Base-by-base conservation (phyloP, 805 yeast genomes). In the Suhomyces kilbournensis region DNA sequence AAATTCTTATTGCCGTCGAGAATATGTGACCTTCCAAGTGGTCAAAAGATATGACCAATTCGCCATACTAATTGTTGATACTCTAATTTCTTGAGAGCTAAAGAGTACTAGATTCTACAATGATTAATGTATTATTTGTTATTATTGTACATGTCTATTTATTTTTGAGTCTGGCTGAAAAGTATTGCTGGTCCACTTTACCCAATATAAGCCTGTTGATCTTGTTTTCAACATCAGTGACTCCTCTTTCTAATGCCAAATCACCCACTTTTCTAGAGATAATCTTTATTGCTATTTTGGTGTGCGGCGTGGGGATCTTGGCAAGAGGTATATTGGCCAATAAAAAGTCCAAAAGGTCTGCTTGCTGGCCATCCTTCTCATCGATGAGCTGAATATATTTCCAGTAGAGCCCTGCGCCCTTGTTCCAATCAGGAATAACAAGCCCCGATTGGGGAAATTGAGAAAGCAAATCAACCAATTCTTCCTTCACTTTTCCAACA, bases 351-450 rank as follows among this genome's bases (percentile, higher is more conserved):
- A 83, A 54, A 19, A 25, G 35, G 4, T 52, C 43, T 3, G 58
- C 58, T n/a, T 53, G 52, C n/a, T 60, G 30, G 2, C 34, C 38
- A 3, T 57, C 53, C 14, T 34, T 20, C 8, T 32, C 48, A 14
- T 10, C 19, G 14, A 65, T 30, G 1, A 79, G 53, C 10, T 69
- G 64, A 39, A 84, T 60, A 60, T 79, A 88, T 32, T 75, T 74
- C 34, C 74, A 71, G 63, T 81, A 88, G 4, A 86, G 70, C 0
- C 80, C 85, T 25, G 86, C 81, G 1, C 89, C 88, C 28, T 66
- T 67, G 19, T 72, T 67, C 86, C 88, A 86, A 39, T 71, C 72
- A 3, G 79, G 66, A 12, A 80, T 69, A 22, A 64, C 66, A 22
- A 56, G 56, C 7, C 75, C 73, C 0, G 61, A 60, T 35, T 66